Evolutionary conservation across 208 protist species (phyloP), one percentile per base, ranked within the genome.

Genomic region (Wallacemonas sp.): DNA sequence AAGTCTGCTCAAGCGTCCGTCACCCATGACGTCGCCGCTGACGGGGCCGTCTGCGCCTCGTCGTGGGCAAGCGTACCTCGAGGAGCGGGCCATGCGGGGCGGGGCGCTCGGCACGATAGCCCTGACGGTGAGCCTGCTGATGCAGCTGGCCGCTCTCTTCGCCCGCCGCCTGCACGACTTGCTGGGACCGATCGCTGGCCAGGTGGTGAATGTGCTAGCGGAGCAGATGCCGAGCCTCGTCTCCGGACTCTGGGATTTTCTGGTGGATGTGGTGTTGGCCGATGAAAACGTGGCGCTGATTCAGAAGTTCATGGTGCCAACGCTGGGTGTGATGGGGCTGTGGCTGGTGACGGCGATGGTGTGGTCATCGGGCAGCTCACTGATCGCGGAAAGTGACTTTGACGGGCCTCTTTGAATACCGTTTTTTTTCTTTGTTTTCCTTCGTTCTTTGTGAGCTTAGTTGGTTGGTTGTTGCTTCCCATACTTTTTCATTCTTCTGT

Each of bases 201-300:
- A 52, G 37, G 58, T 15, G 9, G 53, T 59, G 5, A 39, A 8
- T 4, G 29, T 38, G 19, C 3, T 39, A 10, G 1, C 32, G 30
- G 53, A 59, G 32, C 53, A 59, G 36, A 38, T 39, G 15, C 33
- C 33, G 12, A n/a, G 33, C 30, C 5, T 59, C 33, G 10, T 39
- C 4, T 38, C 33, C 10, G 9, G 15, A 13, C 17, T 39, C 17
- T 42, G 36, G 33, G 24, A 42, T 33, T 41, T 38, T 10, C 9
- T 38, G 53, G 53, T 59, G 30, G 53, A 59, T 38, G 39, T 65
- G 32, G 33, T 80, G 44, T 66, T 80, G 3, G 74, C 74, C n/a
- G 46, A 67, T 27, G 63, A 73, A 6, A 79, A 79, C 38, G 73
- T 79, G 26, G 57, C 29, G 37, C 33, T 67, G 32, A 58, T 79